These are phyloP conservation scores for Colletotrichum plurivorum DNA, from an alignment of 2,329 filamentous ascomycete species.

Conservation along the genomic window DNA sequence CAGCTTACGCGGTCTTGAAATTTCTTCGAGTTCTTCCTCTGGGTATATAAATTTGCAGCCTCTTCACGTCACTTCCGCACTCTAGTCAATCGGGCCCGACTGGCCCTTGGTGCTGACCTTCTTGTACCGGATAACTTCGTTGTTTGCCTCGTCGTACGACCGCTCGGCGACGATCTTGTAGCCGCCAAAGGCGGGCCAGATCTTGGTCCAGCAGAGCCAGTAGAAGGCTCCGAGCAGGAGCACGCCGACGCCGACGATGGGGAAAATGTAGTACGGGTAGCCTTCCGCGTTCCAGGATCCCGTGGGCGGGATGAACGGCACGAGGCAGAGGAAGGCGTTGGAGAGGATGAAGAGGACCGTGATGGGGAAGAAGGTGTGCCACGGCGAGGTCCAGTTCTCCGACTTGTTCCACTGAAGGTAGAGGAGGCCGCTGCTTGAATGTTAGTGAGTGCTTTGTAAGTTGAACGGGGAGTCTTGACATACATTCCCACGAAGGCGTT, in stretches of 20 bases:
- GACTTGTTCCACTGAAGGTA: conserved; percentile 65
- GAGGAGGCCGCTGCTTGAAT: conserved; percentile 59
- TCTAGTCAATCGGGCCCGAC: conserved; percentile 15
- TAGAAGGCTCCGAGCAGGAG: conserved; percentile 65
- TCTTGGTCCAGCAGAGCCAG: conserved; percentile 67
- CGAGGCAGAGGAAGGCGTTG: conserved; percentile 66
- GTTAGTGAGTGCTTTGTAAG: not conserved
- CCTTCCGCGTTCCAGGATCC: conserved; percentile 62
- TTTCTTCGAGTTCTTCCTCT: too few relatives aligned
- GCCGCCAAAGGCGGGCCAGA: conserved; percentile 63
- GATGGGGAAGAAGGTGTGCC: conserved; percentile 64
- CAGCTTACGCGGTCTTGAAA: too few relatives aligned
- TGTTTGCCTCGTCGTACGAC: conserved; percentile 54
- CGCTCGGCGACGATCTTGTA: conserved; percentile 64
- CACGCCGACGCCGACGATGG: conserved; percentile 67
- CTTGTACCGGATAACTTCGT: conserved; percentile 58
- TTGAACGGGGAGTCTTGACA: not conserved
- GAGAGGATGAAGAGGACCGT: conserved; percentile 63
- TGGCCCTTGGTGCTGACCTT: conserved; percentile 45
- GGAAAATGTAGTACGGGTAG: conserved; percentile 71
- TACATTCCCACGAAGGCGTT: conserved; percentile 61
- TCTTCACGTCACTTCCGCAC: not conserved
- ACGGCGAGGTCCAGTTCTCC: conserved; percentile 68
- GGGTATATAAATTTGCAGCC: too few relatives aligned
- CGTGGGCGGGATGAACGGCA: conserved; percentile 69